Evolutionary conservation across 1,284 basidiomycete species (phyloP).

Genomic region (Ganoderma sinense): DNA sequence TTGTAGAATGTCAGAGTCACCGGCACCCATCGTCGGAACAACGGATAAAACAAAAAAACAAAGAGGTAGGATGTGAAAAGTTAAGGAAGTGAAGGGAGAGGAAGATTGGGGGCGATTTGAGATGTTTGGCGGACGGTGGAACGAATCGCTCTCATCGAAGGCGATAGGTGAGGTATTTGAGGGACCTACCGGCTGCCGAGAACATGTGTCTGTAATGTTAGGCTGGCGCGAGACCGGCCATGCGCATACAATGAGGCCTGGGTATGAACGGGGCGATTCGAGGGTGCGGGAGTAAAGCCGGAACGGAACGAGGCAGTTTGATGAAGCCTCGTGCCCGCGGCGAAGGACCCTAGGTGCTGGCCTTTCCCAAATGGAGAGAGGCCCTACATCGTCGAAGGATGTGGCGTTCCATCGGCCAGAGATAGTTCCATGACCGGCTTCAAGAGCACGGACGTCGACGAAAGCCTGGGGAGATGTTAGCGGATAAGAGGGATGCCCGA

Average conservation of each 20-base stretch:
- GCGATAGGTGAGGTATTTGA: conserved; percentile 27
- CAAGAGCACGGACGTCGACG: background rate
- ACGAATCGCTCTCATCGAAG: conserved; percentile 23
- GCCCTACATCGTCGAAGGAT: background rate
- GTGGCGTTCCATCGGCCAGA: background rate
- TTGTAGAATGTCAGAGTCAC: conserved; percentile 24
- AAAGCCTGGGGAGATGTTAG: background rate
- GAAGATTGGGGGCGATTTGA: conserved; percentile 2
- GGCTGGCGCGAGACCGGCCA: conserved; percentile 24
- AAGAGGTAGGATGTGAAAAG: conserved; percentile 3
- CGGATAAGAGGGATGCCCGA: background rate
- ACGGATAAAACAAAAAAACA: conserved; percentile 11
- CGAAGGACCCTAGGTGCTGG: conserved; percentile 2
- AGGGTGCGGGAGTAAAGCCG: conserved; percentile 20
- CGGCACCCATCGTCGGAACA: conserved; percentile 24
- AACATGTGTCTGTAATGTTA: conserved; percentile 30
- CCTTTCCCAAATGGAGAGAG: conserved; percentile 4
- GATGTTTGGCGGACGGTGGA: conserved; percentile 30
- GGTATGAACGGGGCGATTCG: conserved; percentile 25
- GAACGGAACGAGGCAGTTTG: conserved; percentile 17
- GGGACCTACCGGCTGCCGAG: conserved; percentile 16
- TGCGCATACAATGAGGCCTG: conserved; percentile 30
- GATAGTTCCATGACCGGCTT: background rate
- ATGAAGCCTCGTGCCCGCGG: conserved; percentile 27
- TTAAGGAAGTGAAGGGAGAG: conserved; percentile 7